phyloP scores from a whole-genome alignment of 306 rosid species.

The Malus sieversii region DNA sequence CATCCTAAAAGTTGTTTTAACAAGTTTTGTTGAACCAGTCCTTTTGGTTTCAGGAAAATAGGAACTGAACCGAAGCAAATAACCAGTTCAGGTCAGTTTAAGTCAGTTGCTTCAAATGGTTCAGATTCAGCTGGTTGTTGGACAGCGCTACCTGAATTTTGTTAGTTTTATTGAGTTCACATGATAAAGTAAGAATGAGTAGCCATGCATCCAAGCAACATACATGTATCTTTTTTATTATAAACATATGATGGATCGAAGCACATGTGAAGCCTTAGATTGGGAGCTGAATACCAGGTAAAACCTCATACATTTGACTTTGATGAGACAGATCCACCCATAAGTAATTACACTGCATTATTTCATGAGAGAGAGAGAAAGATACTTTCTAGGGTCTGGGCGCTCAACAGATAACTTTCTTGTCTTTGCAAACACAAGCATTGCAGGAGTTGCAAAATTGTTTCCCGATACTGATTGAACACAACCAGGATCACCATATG shows the following conservation, averaged over 20 bases:
- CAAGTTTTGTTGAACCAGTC: background rate
- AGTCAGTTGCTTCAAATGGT: background rate
- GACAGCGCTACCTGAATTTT: background rate
- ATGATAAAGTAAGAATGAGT: background rate
- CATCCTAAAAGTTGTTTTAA: background rate
- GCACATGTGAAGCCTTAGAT: background rate
- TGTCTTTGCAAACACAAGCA: conserved; percentile 54
- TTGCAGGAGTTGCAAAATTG: conserved; percentile 41
- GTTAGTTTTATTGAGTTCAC: background rate
- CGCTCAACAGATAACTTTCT: conserved; percentile 53
- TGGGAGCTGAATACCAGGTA: background rate
- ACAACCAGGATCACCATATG: conserved; percentile 40
- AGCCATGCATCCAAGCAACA: background rate
- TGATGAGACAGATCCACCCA: background rate
- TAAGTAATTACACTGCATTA: background rate
- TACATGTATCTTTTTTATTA: no score
- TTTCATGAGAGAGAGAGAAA: background rate
- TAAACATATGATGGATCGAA: background rate
- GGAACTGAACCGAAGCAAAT: background rate
- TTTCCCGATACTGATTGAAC: conserved; percentile 40
- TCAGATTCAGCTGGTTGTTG: background rate
- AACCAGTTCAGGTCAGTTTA: background rate
- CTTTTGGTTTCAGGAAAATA: background rate
- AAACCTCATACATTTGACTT: background rate
- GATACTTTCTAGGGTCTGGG: conserved; percentile 60